Conservation (phyloP, 805 yeast genomes). For the Monosporozyma aerobia region DNA sequence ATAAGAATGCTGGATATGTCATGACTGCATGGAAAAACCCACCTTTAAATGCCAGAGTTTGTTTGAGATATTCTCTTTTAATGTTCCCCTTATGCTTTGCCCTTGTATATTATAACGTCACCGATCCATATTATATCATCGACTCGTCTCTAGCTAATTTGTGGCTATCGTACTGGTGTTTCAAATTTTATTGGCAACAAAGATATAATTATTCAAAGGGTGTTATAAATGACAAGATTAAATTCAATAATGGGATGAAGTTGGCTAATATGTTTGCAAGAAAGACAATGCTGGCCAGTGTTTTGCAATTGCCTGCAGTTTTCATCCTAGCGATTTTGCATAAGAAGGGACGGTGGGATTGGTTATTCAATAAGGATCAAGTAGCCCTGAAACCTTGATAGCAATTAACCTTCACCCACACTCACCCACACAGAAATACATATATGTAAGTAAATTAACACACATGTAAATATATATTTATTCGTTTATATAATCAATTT, state of each 20-base stretch:
- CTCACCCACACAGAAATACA: neutral
- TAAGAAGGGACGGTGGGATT: slow-evolving; percentile 92
- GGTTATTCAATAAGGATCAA: slow-evolving; percentile 30
- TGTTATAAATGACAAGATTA: slow-evolving; percentile 24
- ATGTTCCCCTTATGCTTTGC: slow-evolving; percentile 94
- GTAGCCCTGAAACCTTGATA: neutral
- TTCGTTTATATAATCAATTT: neutral
- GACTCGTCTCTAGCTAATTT: slow-evolving; percentile 78
- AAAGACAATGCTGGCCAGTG: slow-evolving; percentile 87
- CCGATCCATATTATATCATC: slow-evolving; percentile 71
- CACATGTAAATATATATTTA: neutral
- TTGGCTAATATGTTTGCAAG: slow-evolving; percentile 65
- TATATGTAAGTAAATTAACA: neutral
- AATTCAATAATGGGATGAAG: slow-evolving; percentile 45
- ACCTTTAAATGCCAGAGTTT: slow-evolving; percentile 82
- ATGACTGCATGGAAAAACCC: slow-evolving; percentile 96
- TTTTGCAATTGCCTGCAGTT: slow-evolving; percentile 87
- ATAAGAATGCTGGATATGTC: slow-evolving; percentile 89
- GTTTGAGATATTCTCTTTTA: slow-evolving; percentile 76
- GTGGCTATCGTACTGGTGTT: slow-evolving; percentile 77
- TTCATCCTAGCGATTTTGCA: slow-evolving; percentile 87
- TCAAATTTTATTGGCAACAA: slow-evolving; percentile 80
- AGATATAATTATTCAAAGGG: slow-evolving; percentile 42
- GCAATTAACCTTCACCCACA: neutral
- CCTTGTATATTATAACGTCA: slow-evolving; percentile 63